phyloP scores from a whole-genome alignment of 2,329 filamentous ascomycete genomes.

The Sporothrix pseudoabietina region DNA sequence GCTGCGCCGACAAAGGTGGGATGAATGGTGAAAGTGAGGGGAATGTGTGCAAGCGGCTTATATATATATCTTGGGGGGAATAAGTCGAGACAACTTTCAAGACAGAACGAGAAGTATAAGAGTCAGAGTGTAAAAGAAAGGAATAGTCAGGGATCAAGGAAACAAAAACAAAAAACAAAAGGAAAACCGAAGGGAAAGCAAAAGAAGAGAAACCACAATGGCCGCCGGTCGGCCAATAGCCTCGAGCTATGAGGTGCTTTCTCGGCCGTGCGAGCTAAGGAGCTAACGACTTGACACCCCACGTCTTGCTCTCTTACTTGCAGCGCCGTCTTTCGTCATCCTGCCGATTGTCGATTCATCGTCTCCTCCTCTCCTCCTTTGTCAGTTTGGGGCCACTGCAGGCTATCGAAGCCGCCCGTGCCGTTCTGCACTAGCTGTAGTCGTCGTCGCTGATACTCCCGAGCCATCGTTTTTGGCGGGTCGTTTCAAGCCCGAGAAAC shows the following conservation, averaged over 20 bases:
- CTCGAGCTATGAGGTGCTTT: constrained; percentile 14
- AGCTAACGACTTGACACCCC: not conserved
- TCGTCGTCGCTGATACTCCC: not conserved
- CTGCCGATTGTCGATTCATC: not conserved
- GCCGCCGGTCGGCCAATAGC: not conserved
- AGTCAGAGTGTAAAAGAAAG: not conserved
- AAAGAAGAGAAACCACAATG: not conserved
- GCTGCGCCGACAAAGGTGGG: not conserved
- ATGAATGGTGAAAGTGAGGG: not conserved
- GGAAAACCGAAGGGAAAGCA: not conserved
- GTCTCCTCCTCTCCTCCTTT: not conserved
- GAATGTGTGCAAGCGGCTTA: not conserved
- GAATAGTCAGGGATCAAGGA: not conserved
- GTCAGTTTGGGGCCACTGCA: not conserved
- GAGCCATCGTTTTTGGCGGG: not conserved
- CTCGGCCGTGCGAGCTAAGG: not conserved
- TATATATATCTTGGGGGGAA: not conserved
- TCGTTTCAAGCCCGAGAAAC: not conserved
- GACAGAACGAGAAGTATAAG: not conserved
- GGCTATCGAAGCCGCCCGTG: not conserved
- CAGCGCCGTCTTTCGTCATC: constrained; percentile 10
- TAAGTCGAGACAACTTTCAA: not conserved
- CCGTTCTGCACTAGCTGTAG: not conserved
- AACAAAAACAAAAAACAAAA: not conserved
- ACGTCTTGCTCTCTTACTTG: not conserved